Conservation (phyloP, 768 basidiomycete genomes). For the Leccinum barrowsii region DNA sequence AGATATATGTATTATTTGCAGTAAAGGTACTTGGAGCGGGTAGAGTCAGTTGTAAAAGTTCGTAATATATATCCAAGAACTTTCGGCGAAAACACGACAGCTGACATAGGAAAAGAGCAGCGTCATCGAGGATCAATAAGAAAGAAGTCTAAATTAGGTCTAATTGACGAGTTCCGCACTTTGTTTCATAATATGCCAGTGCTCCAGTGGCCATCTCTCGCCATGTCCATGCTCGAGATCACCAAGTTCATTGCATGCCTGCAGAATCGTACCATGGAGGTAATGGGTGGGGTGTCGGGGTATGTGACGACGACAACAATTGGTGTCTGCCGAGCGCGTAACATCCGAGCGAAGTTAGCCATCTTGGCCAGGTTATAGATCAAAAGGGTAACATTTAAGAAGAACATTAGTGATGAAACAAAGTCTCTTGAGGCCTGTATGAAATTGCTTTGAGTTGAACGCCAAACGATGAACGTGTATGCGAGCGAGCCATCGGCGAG, state of each 20-base stretch:
- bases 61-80: conserved; percentile 26
- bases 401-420: too few relatives aligned
- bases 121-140: background rate
- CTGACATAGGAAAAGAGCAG: background rate
- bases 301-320: too few relatives aligned
- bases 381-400: too few relatives aligned
- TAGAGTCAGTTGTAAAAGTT: conserved; percentile 9
- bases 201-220: conserved; percentile 75
- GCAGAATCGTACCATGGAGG: conserved; percentile 80
- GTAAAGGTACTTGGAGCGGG: conserved; percentile 12
- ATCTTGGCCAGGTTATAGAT: too few relatives aligned
- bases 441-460: too few relatives aligned
- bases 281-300: conserved; percentile 85
- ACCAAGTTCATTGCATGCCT: conserved; percentile 91
- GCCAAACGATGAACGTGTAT: too few relatives aligned
- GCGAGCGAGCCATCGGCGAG: too few relatives aligned
- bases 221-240: conserved; percentile 79
- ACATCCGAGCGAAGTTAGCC: too few relatives aligned
- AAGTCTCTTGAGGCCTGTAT: too few relatives aligned
- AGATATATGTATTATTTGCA: conserved; percentile 26
- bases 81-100: conserved; percentile 2
- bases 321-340: too few relatives aligned
- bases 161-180: conserved; percentile 71
- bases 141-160: conserved; percentile 14
- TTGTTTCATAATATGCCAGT: conserved; percentile 51